A percentile compares a stretch with the other conserved stretches of the same genome.
These are phyloP conservation scores for Elaeagnus macrophylla DNA, from an alignment of 306 rosid species.

Conservation along the genomic window DNA sequence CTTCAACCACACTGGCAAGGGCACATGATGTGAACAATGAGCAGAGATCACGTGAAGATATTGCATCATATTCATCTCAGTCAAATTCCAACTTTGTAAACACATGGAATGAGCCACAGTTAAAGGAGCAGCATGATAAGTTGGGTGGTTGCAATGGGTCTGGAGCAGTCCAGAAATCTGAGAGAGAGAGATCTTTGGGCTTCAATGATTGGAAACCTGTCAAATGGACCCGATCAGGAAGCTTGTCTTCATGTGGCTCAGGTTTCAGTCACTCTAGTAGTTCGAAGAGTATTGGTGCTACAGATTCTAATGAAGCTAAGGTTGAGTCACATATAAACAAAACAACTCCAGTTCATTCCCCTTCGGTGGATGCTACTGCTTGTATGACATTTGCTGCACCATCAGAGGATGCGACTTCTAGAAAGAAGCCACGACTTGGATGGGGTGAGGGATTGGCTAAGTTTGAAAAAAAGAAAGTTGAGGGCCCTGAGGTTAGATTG, in stretches of 20 bases:
- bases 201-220: constrained; percentile 79
- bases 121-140: constrained; percentile 70
- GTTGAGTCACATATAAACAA: constrained; percentile 43
- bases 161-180: constrained; percentile 49
- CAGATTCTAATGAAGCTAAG: constrained; percentile 56
- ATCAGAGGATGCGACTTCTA: constrained; percentile 56
- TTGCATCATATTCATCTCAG: constrained; percentile 38
- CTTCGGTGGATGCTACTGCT: constrained; percentile 64
- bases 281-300: constrained; percentile 57
- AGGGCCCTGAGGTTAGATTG: constrained; percentile 51
- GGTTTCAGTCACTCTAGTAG: constrained; percentile 75
- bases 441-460: constrained; percentile 99
- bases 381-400: constrained; percentile 64
- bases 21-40: constrained; percentile 41
- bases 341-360: constrained; percentile 43
- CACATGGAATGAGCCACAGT: constrained; percentile 58
- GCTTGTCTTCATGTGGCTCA: constrained; percentile 80
- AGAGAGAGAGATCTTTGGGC: constrained; percentile 49
- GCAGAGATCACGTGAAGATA: constrained; percentile 51
- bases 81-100: constrained; percentile 50
- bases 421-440: constrained; percentile 82
- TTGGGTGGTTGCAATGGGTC: constrained; percentile 45
- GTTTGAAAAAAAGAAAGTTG: constrained; percentile 92
- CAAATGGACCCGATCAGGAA: constrained; percentile 89
- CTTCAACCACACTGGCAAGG: constrained; percentile 44